phyloP scores from a whole-genome alignment of 495 filamentous ascomycete genomes.

The Lasiosphaeria ovina region DNA sequence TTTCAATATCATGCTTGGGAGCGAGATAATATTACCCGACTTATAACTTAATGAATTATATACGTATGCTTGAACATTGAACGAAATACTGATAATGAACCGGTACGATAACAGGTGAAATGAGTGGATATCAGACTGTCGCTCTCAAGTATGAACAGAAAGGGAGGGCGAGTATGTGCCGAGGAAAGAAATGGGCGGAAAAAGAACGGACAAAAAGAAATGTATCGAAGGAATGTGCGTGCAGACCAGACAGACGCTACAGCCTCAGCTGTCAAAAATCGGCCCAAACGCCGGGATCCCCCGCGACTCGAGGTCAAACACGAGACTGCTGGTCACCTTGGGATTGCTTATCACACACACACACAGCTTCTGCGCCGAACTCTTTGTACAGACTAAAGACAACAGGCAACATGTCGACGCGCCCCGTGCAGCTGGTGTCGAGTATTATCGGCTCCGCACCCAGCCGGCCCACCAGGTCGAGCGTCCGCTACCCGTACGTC shows the following conservation, averaged over 20 bases:
- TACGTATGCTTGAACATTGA: no score
- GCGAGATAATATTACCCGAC: no score
- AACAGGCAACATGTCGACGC: slow-evolving; percentile 48
- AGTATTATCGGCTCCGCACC: slow-evolving; percentile 43
- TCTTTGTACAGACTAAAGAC: slow-evolving; percentile 56
- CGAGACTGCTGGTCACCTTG: slow-evolving; percentile 49
- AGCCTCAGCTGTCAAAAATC: slow-evolving; percentile 67
- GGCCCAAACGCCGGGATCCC: slow-evolving; percentile 72
- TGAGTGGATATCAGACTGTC: no score
- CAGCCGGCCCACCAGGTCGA: slow-evolving; percentile 37
- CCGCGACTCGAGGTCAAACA: slow-evolving; percentile 65
- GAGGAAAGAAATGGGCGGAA: background rate
- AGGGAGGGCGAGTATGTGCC: background rate
- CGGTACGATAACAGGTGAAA: no score
- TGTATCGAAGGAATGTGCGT: background rate
- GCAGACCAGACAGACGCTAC: background rate
- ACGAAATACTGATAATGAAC: no score
- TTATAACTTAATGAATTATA: no score
- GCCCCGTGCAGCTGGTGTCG: slow-evolving; percentile 39
- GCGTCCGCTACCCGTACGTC: slow-evolving; percentile 45
- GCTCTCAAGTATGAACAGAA: background rate
- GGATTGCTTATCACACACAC: slow-evolving; percentile 72
- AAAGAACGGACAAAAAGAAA: background rate
- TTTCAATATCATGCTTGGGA: no score
- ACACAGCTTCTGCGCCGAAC: slow-evolving; percentile 65